A percentile compares a stretch with the other conserved stretches of the same genome.
These are phyloP conservation scores for Ophiocytium majus DNA, from an alignment of 352 stramenopile species.

Conservation along the genomic window DNA sequence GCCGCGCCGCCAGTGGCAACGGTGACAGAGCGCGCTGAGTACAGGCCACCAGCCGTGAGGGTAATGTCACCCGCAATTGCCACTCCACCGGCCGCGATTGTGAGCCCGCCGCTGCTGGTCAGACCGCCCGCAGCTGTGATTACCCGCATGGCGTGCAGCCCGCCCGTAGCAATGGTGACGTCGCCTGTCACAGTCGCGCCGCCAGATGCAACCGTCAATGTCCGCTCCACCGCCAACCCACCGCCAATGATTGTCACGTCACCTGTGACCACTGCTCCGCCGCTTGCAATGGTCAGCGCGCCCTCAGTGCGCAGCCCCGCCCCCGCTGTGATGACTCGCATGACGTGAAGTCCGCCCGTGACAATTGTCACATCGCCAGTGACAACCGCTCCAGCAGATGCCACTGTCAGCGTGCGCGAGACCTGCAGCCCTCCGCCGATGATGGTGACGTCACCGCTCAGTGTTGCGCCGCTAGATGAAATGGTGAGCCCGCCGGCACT, in stretches of 20 bases:
- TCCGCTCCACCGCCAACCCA: not conserved
- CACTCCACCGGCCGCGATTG: not conserved
- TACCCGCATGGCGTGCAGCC: not conserved
- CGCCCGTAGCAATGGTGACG: not conserved
- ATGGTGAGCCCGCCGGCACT: not conserved
- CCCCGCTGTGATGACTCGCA: not conserved
- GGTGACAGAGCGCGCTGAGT: too few relatives aligned
- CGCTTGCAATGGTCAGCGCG: not conserved
- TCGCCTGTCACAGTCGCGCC: not conserved
- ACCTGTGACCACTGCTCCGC: too few relatives aligned
- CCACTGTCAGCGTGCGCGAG: not conserved
- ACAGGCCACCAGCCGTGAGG: too few relatives aligned
- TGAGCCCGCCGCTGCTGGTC: not conserved
- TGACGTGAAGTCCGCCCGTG: not conserved
- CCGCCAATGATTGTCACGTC: too few relatives aligned
- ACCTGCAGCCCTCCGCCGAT: not conserved
- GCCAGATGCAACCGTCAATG: not conserved
- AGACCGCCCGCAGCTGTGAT: conserved; percentile 6
- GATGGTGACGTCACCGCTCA: not conserved
- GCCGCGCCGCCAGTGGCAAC: not conserved
- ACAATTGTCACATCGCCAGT: conserved; percentile 2
- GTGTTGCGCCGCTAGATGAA: not conserved
- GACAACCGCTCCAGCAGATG: not conserved
- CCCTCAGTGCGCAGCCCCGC: not conserved
- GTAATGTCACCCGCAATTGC: not conserved